Base-by-base conservation (phyloP, 257 asterid species). In the Fraxinus cuspidata region DNA sequence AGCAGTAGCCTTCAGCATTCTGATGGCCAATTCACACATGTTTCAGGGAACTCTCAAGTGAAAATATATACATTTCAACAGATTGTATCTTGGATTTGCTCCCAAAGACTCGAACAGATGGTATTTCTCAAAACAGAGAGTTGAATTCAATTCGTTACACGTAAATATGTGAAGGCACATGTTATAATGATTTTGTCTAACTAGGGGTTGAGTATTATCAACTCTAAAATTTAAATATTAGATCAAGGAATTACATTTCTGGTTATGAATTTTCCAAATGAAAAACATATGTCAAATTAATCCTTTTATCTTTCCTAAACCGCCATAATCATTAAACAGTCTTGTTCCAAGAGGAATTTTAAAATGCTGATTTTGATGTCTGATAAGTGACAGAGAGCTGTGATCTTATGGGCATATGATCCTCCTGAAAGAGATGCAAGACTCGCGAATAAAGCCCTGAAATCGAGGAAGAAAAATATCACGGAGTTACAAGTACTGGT, bases 391-490 rank as follows among this genome's bases (percentile, higher is more conserved):
- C 77, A 94, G 98, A 90, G 85, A 81, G 97, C 96, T 0, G 88
- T 92, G 74, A n/a, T 87, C 35, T 58, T 89, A 77, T 92, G 97
- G 97, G 77, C 88, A 19, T 86, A 84, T 32, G 96, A 92, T 71
- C 96, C 98, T 16, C 71, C 91, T 23, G 97, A 90, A 77, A 89
- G 97, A 82, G 97, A 94, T 69, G 97, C 97, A 6, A 85, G 89
- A 78, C 88, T 94, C 23, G 96, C 90, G 3, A 89, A 90, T 18
- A 88, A 84, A 75, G 94, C 96, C n/a, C 81, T 94, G 74, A 90
- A 81, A 63, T 86, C 92, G 0, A 80, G 31, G 80, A 81, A 70
- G 79, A 88, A 88, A 77, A 85, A 34, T 74, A 70, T 86, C 35
- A 85, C 75, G 1, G 86, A 88, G 2, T 81, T 92, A n/a, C 97